Evolutionary conservation across 192 early-diverging fungal genomes (phyloP).

Genomic region (Coemansia sp.): DNA sequence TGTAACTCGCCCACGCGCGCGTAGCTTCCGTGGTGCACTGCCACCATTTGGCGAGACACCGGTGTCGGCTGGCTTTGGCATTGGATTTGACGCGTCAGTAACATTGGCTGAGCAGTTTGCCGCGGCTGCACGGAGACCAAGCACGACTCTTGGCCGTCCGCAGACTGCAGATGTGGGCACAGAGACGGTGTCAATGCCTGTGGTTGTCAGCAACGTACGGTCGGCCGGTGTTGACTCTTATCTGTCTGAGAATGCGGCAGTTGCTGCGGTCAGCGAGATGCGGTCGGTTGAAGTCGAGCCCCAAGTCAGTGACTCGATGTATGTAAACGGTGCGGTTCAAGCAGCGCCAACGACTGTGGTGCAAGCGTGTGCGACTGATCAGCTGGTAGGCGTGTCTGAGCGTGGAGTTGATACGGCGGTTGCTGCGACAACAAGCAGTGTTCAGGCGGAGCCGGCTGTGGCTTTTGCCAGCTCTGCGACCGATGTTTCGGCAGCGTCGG

Average conservation of each 20-base stretch:
- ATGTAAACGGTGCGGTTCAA: slow-evolving; percentile 11
- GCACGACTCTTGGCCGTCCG: slow-evolving; percentile 10
- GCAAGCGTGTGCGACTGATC: slow-evolving; percentile 22
- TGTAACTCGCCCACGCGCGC: slow-evolving; percentile 10
- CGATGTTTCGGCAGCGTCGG: slow-evolving; percentile 8
- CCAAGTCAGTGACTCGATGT: slow-evolving; percentile 3
- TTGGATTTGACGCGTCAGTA: slow-evolving; percentile 39
- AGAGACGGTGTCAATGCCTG: slow-evolving; percentile 16
- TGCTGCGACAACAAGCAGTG: neutral
- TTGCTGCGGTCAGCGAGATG: slow-evolving; percentile 8
- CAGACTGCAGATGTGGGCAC: slow-evolving; percentile 38
- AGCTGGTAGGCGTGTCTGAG: slow-evolving; percentile 10
- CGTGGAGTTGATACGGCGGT: slow-evolving; percentile 12
- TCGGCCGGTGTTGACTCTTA: slow-evolving; percentile 13
- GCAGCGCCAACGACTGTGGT: slow-evolving; percentile 1
- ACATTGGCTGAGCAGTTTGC: slow-evolving; percentile 45
- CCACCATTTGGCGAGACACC: slow-evolving; percentile 33
- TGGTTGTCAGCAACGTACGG: slow-evolving; percentile 11
- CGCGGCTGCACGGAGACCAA: slow-evolving; percentile 19
- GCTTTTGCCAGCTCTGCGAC: slow-evolving; percentile 9
- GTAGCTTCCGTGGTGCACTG: slow-evolving; percentile 26
- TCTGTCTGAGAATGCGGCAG: neutral
- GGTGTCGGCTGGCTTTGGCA: slow-evolving; percentile 28
- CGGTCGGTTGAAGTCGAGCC: slow-evolving; percentile 15
- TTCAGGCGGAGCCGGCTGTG: slow-evolving; percentile 7